Evolutionary conservation across 768 basidiomycete genomes (phyloP), one percentile per base, ranked within the genome.

Genomic region (Lactifluus volemus): DNA sequence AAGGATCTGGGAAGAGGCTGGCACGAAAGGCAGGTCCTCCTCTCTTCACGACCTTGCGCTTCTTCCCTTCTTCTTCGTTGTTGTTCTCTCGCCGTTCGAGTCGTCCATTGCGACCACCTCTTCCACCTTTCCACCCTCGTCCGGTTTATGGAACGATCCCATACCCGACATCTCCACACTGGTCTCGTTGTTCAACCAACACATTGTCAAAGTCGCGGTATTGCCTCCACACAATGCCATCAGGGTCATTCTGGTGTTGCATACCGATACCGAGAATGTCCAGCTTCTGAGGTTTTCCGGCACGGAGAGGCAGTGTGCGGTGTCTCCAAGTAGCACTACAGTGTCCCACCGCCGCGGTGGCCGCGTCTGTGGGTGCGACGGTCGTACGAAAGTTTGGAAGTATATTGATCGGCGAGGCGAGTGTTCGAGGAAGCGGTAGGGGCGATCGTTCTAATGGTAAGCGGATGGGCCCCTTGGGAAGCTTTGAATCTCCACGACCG

Each of bases 211-310:
- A 93, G 57, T 93, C 90, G 64, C 76, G 82, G 65, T 88, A 89
- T 74, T 92, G 90, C 71, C 89, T 88, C 90, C 90, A 91, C 29
- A 88, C 88, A 64, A 86, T 82, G 7, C 87, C 88, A 66, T 86
- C 79, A 2, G 83, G 81, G 67, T 85, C 85, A 58, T 75, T 79
- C 67, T 78, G 79, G 63, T 86, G 84, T 53, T 81, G 83, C 42
- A 85, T 87, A 10, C 91, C 91, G 64, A 93, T 90, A 15, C 91
- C 91, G 59, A 92, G 76, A 84, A 92, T 83, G 71, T 93, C 89
- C 34, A 92, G 79, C 70, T 92, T 93, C 62, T 91, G 89, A 25
- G 25, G 25, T 25, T 25, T 25, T 25, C 25, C 25, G 2, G 25
- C 25, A 25, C 25, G 25, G 25, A 25, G 25, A 25, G 25, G 25